These are phyloP conservation scores for Phytophthora ohioensis DNA, from an alignment of 352 stramenopile genomes.

Conservation along the genomic window DNA sequence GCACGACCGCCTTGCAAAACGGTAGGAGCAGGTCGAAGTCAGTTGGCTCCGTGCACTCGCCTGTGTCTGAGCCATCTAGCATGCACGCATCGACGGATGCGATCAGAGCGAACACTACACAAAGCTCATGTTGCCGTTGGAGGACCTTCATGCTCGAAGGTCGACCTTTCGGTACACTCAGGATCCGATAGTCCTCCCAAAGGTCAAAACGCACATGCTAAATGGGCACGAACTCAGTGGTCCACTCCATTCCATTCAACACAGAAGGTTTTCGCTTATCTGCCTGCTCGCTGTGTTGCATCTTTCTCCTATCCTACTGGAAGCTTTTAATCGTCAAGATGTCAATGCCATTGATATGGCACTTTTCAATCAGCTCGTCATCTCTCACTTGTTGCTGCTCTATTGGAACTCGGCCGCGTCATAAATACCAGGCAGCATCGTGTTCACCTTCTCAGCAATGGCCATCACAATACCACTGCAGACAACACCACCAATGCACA, in stretches of 20 bases:
- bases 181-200: too few species aligned
- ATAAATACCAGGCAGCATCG: slow-evolving; percentile 97
- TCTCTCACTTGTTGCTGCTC: slow-evolving; percentile 22
- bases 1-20: slow-evolving; percentile 76
- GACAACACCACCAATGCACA: slow-evolving; percentile 17
- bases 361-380: not conserved
- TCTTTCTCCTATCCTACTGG: too few species aligned
- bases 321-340: too few species aligned
- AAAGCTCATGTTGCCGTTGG: not conserved
- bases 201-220: too few species aligned
- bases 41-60: slow-evolving; percentile 59
- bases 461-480: slow-evolving; percentile 96
- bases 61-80: slow-evolving; percentile 69
- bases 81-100: slow-evolving; percentile 31
- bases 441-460: slow-evolving; percentile 98
- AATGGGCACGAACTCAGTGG: too few species aligned
- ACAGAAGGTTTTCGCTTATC: too few species aligned
- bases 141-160: too few species aligned
- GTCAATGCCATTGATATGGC: too few species aligned
- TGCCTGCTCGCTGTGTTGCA: too few species aligned
- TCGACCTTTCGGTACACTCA: too few species aligned
- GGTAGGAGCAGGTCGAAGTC: slow-evolving; percentile 79
- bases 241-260: too few species aligned
- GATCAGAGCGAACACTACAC: slow-evolving; percentile 1
- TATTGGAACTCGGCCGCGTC: slow-evolving; percentile 95